Conservation (phyloP, 2,329 filamentous ascomycete species). For the Albophoma yamanashiensis region DNA sequence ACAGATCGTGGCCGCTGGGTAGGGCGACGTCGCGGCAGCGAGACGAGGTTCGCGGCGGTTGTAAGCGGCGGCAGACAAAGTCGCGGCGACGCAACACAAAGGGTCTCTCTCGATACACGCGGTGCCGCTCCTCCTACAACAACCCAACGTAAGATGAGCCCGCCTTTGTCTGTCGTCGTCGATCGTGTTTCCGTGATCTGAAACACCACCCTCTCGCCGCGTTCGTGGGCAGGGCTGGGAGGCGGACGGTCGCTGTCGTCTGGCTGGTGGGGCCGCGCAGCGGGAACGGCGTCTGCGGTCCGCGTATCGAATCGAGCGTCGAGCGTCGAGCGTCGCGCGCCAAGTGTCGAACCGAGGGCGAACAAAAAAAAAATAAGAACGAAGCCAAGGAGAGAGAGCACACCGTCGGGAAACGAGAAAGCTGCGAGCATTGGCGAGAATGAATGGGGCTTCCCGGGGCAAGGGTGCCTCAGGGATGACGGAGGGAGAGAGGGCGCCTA, state of each 20-base stretch:
- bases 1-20: not conserved
- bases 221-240: not conserved
- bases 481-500: not conserved
- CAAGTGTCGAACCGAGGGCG: not conserved
- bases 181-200: not conserved
- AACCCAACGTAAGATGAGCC: not conserved
- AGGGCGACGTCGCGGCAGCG: not conserved
- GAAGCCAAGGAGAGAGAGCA: not conserved
- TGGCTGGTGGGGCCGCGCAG: not conserved
- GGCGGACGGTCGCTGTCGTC: not conserved
- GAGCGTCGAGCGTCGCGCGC: not conserved
- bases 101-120: not conserved
- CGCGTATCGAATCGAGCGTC: not conserved
- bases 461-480: not conserved
- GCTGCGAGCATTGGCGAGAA: not conserved
- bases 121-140: not conserved
- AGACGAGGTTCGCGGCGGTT: not conserved
- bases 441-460: not conserved
- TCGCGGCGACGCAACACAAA: not conserved
- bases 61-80: not conserved
- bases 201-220: not conserved
- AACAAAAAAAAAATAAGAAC: not conserved
- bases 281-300: not conserved
- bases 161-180: not conserved
- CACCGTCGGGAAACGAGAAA: not conserved